These are phyloP conservation scores for Daldinia vernicosa DNA, from an alignment of 495 filamentous ascomycete species.

Conservation along the genomic window DNA sequence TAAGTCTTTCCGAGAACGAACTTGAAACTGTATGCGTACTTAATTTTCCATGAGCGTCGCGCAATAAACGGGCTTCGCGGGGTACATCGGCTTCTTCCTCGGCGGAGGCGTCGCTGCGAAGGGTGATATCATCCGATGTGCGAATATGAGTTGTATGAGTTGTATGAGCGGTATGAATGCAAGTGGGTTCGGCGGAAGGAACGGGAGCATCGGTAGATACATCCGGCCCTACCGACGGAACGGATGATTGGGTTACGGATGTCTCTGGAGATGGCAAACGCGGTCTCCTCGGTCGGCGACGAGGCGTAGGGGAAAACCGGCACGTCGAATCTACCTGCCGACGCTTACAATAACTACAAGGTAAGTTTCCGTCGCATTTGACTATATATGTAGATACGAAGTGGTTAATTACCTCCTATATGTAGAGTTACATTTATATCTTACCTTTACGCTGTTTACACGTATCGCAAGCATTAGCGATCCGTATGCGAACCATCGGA, in stretches of 20 bases:
- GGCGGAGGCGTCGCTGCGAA: constrained; percentile 34
- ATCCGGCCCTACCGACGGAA: constrained; percentile 22
- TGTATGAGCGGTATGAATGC: neutral
- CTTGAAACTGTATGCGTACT: constrained; percentile 39
- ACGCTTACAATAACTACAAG: constrained; percentile 35
- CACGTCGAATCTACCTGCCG: constrained; percentile 20
- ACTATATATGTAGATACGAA: too few relatives aligned
- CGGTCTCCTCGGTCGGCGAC: constrained; percentile 24
- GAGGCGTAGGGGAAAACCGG: constrained; percentile 30
- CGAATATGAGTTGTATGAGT: neutral
- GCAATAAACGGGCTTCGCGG: constrained; percentile 61
- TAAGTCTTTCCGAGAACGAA: neutral
- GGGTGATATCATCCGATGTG: constrained; percentile 14
- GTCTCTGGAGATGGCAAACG: constrained; percentile 25
- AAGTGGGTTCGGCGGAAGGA: neutral
- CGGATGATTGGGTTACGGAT: constrained; percentile 20
- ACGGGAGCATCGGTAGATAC: constrained; percentile 10
- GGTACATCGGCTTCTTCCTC: constrained; percentile 58
- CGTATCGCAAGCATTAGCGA: constrained; percentile 56
- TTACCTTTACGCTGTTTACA: constrained; percentile 55
- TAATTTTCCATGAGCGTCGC: constrained; percentile 67
- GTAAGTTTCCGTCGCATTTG: constrained; percentile 38
- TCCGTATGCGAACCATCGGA: constrained; percentile 45
- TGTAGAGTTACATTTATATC: neutral
- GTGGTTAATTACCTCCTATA: neutral